These are phyloP conservation scores for Leishmania tarentolae DNA, from an alignment of 208 protist species.

Conservation along the genomic window DNA sequence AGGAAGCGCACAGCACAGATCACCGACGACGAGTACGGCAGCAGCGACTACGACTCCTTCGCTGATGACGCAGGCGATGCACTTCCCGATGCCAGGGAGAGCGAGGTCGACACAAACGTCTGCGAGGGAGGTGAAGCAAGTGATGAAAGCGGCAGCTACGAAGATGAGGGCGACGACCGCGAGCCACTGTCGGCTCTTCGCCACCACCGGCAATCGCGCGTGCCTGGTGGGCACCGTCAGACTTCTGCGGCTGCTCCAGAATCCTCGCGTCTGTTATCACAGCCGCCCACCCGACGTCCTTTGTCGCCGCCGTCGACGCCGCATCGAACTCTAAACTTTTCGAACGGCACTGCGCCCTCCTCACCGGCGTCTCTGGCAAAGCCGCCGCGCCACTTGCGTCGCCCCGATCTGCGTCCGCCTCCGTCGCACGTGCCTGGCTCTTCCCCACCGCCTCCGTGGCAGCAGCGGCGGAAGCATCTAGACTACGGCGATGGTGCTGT, in stretches of 20 bases:
- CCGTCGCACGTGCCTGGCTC: neutral
- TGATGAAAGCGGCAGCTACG: neutral
- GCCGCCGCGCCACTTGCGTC: slow-evolving; percentile 16
- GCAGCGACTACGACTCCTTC: neutral
- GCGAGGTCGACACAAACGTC: neutral
- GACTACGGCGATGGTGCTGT: neutral
- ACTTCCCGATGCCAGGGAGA: neutral
- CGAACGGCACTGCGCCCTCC: slow-evolving; percentile 5
- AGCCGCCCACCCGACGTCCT: neutral
- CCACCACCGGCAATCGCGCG: neutral
- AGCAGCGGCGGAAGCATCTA: slow-evolving; percentile 3
- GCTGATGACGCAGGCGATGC: neutral
- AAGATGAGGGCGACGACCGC: neutral
- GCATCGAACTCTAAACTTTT: slow-evolving; percentile 19
- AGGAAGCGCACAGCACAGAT: neutral
- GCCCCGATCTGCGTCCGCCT: slow-evolving; percentile 18
- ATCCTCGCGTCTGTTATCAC: neutral
- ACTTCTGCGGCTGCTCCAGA: neutral
- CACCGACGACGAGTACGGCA: neutral
- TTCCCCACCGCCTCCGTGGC: slow-evolving; percentile 12
- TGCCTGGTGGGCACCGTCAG: neutral
- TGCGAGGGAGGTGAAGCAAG: neutral
- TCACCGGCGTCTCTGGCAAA: slow-evolving; percentile 22
- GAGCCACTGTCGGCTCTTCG: neutral
- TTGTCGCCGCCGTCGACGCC: slow-evolving; percentile 12